phyloP scores from a whole-genome alignment of 2,329 filamentous ascomycete genomes.

The Samsoniella hepiali region DNA sequence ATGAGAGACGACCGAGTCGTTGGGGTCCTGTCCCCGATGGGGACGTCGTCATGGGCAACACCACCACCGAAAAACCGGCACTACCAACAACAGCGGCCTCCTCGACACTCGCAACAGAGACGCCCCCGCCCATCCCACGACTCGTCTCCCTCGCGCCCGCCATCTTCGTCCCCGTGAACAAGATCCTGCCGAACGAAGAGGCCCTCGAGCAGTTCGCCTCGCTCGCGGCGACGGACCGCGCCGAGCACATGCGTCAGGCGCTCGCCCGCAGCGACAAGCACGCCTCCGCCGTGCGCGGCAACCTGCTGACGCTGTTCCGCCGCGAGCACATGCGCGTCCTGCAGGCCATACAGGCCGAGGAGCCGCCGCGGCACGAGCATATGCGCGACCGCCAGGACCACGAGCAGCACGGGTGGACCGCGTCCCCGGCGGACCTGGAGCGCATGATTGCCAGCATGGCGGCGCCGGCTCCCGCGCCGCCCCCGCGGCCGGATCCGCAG shows the following conservation, averaged over 20 bases:
- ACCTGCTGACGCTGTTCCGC: conserved; percentile 29
- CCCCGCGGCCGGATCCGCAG: not conserved
- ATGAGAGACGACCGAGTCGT: not conserved
- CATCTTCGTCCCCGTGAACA: conserved; percentile 35
- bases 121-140: conserved; percentile 17
- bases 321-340: conserved; percentile 34
- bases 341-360: conserved; percentile 23
- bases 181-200: conserved; percentile 23
- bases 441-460: conserved; percentile 33
- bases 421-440: conserved; percentile 18
- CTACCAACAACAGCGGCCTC: not conserved
- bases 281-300: conserved; percentile 28
- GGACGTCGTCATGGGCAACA: conserved; percentile 2
- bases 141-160: conserved; percentile 28
- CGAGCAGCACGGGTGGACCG: conserved; percentile 1
- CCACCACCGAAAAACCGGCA: not conserved
- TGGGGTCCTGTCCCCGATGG: not conserved
- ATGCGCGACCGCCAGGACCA: conserved; percentile 4
- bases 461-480: conserved; percentile 17
- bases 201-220: conserved; percentile 30
- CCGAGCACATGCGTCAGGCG: conserved; percentile 20
- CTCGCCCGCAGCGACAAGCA: conserved; percentile 28
- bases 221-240: conserved; percentile 27
- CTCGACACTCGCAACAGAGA: conserved; percentile 14
- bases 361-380: conserved; percentile 15